A percentile compares a stretch with the other conserved stretches of the same genome.
phyloP scores from a whole-genome alignment of 116 monocot genomes.

The Posidonia oceanica region DNA sequence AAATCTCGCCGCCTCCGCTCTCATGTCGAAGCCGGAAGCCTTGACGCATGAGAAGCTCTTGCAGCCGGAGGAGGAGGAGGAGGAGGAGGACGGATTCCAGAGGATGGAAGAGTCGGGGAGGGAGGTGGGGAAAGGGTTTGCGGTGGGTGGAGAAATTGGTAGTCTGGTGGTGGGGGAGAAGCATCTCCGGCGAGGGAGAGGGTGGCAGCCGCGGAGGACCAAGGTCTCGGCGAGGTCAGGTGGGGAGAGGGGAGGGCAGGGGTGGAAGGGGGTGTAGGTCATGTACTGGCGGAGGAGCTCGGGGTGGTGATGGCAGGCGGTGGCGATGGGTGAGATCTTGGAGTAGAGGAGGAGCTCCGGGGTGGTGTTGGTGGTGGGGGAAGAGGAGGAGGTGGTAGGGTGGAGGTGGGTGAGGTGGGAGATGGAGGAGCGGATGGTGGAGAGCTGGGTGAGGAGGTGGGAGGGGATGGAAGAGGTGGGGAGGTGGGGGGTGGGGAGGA shows the following conservation, averaged over 20 bases:
- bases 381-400: slow-evolving; percentile 6
- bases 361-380: slow-evolving; percentile 7
- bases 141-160: slow-evolving; percentile 8
- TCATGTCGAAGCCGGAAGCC: slow-evolving; percentile 30
- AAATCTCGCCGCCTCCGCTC: slow-evolving; percentile 27
- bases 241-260: slow-evolving; percentile 45
- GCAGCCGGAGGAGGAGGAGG: slow-evolving; percentile 25
- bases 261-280: slow-evolving; percentile 68
- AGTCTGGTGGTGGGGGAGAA: slow-evolving; percentile 17
- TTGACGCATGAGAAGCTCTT: slow-evolving; percentile 51
- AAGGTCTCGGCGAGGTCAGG: slow-evolving; percentile 43
- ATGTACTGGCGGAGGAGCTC: slow-evolving; percentile 80
- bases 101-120: slow-evolving; percentile 45
- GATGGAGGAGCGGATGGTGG: slow-evolving; percentile 38
- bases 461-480: slow-evolving; percentile 50
- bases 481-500: slow-evolving; percentile 15
- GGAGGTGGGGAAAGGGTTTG: slow-evolving; percentile 25
- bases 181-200: slow-evolving; percentile 60
- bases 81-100: slow-evolving; percentile 13
- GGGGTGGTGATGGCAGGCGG: slow-evolving; percentile 67
- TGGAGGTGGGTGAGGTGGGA: slow-evolving; percentile 17
- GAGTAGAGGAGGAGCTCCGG: slow-evolving; percentile 20
- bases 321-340: slow-evolving; percentile 43
- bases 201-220: slow-evolving; percentile 65
- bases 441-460: slow-evolving; percentile 53